Percentiles rank a stretch among this genome's conserved stretches.
These are phyloP conservation scores for Vicia faba DNA, from an alignment of 306 rosid species.

Conservation along the genomic window DNA sequence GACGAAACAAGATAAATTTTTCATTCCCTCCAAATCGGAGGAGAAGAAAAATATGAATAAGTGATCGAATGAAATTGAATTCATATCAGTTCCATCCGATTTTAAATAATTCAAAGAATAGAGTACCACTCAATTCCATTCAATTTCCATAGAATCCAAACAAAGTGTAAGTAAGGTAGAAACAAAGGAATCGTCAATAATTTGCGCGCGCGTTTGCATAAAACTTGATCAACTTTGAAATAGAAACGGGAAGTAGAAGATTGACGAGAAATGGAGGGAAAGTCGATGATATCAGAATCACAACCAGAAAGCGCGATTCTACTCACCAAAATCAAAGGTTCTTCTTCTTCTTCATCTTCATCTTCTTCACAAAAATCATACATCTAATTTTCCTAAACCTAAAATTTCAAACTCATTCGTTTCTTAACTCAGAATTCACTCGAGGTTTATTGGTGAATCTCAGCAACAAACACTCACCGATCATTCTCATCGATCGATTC, in stretches of 20 bases:
- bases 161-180: too few species aligned
- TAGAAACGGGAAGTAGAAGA: not conserved
- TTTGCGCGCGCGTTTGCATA: not conserved
- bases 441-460: slow-evolving; percentile 54
- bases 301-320: slow-evolving; percentile 36
- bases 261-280: slow-evolving; percentile 67
- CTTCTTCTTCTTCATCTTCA: not conserved
- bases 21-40: too few species aligned
- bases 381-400: not conserved
- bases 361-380: not conserved
- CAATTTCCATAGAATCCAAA: too few species aligned
- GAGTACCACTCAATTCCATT: too few species aligned
- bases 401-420: not conserved
- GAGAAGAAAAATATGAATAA: too few species aligned
- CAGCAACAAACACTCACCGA: slow-evolving; percentile 58
- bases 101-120: too few species aligned
- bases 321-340: slow-evolving; percentile 66
- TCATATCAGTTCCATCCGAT: too few species aligned
- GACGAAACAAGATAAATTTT: too few species aligned
- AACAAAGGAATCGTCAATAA: too few species aligned
- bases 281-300: slow-evolving; percentile 40
- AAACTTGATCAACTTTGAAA: not conserved
- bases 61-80: too few species aligned
- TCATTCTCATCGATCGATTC: slow-evolving; percentile 65
- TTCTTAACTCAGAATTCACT: slow-evolving; percentile 57